A percentile compares a stretch with the other conserved stretches of the same genome.
These are phyloP conservation scores for Syncephalastrum monosporum DNA, from an alignment of 371 early-diverging fungal species.

Conservation along the genomic window DNA sequence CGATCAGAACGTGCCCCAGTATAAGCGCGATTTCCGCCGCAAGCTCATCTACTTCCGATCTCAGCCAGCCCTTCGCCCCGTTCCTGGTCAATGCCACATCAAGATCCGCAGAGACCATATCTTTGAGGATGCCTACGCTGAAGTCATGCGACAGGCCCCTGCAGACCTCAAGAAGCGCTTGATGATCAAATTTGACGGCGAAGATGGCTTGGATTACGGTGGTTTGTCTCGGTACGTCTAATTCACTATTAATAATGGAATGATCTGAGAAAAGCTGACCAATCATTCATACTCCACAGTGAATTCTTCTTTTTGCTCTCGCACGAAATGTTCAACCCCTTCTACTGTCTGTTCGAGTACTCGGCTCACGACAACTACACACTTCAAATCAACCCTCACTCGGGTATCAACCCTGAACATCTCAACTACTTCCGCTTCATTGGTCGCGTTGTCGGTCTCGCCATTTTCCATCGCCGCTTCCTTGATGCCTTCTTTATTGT, in stretches of 20 bases:
- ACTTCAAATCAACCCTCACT: slow-evolving; percentile 95
- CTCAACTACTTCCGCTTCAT: slow-evolving; percentile 98
- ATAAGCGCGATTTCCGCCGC: slow-evolving; percentile 96
- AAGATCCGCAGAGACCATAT: slow-evolving; percentile 85
- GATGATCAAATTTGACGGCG: slow-evolving; percentile 97
- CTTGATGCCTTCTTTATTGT: slow-evolving; percentile 96
- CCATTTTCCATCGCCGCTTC: slow-evolving; percentile 96
- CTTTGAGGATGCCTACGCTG: slow-evolving; percentile 94
- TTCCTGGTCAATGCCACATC: slow-evolving; percentile 91
- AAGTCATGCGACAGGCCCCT: slow-evolving; percentile 85
- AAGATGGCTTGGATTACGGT: slow-evolving; percentile 98
- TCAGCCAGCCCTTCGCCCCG: slow-evolving; percentile 86
- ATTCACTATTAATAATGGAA: too few species aligned
- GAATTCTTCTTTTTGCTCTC: slow-evolving; percentile 97
- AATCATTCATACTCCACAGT: slow-evolving; percentile 26
- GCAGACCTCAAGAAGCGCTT: slow-evolving; percentile 90
- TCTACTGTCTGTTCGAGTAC: slow-evolving; percentile 96
- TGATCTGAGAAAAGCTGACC: not conserved
- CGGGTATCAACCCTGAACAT: slow-evolving; percentile 97
- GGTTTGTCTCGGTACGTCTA: slow-evolving; percentile 79
- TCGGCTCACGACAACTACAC: slow-evolving; percentile 97
- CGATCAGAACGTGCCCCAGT: slow-evolving; percentile 94
- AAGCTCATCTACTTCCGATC: slow-evolving; percentile 95
- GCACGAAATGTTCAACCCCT: slow-evolving; percentile 98
- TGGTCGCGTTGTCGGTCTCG: slow-evolving; percentile 96